Evolutionary conservation across 805 yeast genomes (phyloP).

Genomic region (Lipomyces yamanashiensis): DNA sequence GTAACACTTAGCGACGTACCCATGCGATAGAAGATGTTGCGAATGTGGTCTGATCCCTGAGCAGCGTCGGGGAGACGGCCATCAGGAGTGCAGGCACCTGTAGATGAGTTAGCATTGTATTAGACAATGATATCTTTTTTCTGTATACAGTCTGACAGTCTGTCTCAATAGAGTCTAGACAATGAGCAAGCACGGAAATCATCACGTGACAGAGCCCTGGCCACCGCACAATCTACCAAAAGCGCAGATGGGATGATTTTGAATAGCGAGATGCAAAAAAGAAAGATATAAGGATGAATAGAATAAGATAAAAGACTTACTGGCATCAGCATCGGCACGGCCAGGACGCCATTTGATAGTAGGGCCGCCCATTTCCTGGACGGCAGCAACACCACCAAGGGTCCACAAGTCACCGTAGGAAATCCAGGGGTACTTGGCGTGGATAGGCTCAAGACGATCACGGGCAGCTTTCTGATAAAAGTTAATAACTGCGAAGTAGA

Average conservation of each 20-base stretch:
- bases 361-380: constrained; percentile 71
- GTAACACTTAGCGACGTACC: constrained; percentile 13
- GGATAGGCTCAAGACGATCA: constrained; percentile 59
- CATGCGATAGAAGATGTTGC: constrained; percentile 59
- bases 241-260: background rate
- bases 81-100: constrained; percentile 56
- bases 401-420: constrained; percentile 75
- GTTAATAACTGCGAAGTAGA: constrained; percentile 34
- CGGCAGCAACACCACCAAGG: constrained; percentile 66
- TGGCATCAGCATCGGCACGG: constrained; percentile 52
- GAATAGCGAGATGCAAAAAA: background rate
- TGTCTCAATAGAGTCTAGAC: no score
- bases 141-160: no score
- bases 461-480: constrained; percentile 52
- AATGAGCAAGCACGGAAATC: no score
- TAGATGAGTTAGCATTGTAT: background rate
- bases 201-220: constrained; percentile 6
- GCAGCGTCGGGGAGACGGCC: constrained; percentile 68
- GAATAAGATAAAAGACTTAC: constrained; percentile 14
- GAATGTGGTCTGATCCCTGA: constrained; percentile 58
- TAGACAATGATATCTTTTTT: no score
- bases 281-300: background rate
- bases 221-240: background rate
- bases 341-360: constrained; percentile 74
- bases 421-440: constrained; percentile 61